Evolutionary conservation across 1,139 yeast genomes (phyloP).

Genomic region (Kodamaea suecica): DNA sequence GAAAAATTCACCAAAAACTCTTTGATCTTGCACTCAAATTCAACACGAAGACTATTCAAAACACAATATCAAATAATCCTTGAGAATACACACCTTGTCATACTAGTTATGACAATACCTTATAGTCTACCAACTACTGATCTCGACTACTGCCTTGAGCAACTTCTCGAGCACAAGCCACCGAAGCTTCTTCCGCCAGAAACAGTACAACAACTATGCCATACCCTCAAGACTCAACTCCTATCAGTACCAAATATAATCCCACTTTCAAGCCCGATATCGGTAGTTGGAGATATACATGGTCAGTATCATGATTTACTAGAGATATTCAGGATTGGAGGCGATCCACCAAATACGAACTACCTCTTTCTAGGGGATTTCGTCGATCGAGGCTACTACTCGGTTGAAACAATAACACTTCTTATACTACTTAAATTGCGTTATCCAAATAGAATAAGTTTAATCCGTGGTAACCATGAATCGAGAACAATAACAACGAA

Average conservation of each 20-base stretch:
- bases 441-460: slow-evolving; percentile 76
- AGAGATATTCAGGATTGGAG: slow-evolving; percentile 91
- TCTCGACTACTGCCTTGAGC: slow-evolving; percentile 46
- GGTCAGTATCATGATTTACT: slow-evolving; percentile 94
- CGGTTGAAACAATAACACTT: slow-evolving; percentile 86
- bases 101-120: slow-evolving; percentile 40
- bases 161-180: slow-evolving; percentile 42
- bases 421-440: slow-evolving; percentile 80
- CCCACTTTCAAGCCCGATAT: slow-evolving; percentile 78
- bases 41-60: no score
- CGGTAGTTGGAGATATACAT: slow-evolving; percentile 98
- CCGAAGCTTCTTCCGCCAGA: slow-evolving; percentile 43
- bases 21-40: no score
- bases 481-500: slow-evolving; percentile 94
- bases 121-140: slow-evolving; percentile 35
- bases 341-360: slow-evolving; percentile 89
- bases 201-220: slow-evolving; percentile 42
- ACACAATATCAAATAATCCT: no score
- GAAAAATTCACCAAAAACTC: no score
- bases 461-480: slow-evolving; percentile 94
- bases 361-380: slow-evolving; percentile 92
- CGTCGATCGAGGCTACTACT: slow-evolving; percentile 84
- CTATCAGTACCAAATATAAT: slow-evolving; percentile 65
- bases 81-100: no score
- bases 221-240: slow-evolving; percentile 39